A percentile compares a stretch with the other conserved stretches of the same genome.
Evolutionary conservation across 352 stramenopile species (phyloP).

Genomic region (Pseudoperonospora humuli): DNA sequence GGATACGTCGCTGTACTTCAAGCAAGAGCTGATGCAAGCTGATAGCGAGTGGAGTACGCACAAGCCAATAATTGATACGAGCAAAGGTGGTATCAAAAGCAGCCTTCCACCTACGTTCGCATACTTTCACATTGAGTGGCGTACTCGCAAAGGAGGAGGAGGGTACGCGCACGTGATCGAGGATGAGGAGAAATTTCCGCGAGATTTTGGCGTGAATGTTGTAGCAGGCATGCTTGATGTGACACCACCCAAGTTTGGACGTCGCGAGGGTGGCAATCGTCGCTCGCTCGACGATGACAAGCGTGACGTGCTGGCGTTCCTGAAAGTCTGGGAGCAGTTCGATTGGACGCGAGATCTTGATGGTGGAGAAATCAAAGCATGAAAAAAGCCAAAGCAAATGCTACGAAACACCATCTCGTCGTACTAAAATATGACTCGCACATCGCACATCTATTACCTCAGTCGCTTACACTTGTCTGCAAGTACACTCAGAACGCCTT

Average conservation of each 20-base stretch:
- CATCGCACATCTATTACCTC: too few species aligned
- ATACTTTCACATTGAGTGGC: constrained; percentile 84
- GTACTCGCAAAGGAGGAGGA: constrained; percentile 22
- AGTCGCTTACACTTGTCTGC: constrained; percentile 1
- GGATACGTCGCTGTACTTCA: constrained; percentile 74
- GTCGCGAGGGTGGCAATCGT: constrained; percentile 27
- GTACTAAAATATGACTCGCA: not conserved
- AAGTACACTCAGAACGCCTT: constrained; percentile 10
- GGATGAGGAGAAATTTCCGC: constrained; percentile 64
- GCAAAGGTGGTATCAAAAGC: constrained; percentile 44
- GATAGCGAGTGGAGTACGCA: constrained; percentile 76
- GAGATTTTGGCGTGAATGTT: constrained; percentile 71
- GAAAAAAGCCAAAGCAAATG: constrained; percentile 5
- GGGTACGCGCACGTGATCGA: constrained; percentile 81
- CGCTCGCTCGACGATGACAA: constrained; percentile 52
- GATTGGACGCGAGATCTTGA: constrained; percentile 72
- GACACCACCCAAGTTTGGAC: constrained; percentile 53
- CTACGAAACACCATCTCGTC: constrained; percentile 4
- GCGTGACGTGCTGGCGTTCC: constrained; percentile 45
- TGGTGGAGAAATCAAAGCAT: constrained; percentile 37
- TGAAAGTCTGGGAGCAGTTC: constrained; percentile 59
- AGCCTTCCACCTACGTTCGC: constrained; percentile 69
- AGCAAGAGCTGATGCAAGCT: constrained; percentile 71
- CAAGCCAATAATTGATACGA: constrained; percentile 76
- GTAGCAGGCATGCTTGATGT: constrained; percentile 71